phyloP scores from a whole-genome alignment of 345 rosid genomes.

The Bretschneidera sinensis region DNA sequence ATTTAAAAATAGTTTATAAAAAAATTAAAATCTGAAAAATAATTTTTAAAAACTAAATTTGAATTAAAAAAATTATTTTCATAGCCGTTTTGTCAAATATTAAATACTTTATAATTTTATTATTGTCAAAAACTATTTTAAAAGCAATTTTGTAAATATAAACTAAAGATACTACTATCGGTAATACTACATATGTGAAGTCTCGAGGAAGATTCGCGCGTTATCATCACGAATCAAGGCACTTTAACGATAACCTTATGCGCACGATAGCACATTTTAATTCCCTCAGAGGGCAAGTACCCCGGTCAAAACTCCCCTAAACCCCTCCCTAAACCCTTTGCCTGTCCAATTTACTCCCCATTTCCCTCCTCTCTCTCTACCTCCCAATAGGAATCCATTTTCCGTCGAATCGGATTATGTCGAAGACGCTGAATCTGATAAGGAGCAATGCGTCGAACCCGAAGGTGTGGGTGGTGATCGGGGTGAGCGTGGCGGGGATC shows the following conservation, averaged over 20 bases:
- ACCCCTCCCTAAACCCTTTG: constrained; percentile 39
- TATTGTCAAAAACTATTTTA: too few species aligned
- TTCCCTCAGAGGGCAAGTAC: constrained; percentile 7
- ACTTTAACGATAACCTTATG: neutral
- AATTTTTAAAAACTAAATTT: too few species aligned
- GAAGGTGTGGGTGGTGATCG: constrained; percentile 72
- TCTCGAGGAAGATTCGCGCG: neutral
- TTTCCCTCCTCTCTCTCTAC: constrained; percentile 2
- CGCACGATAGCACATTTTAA: neutral
- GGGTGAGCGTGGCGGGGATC: constrained; percentile 73
- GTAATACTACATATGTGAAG: too few species aligned
- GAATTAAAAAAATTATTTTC: too few species aligned
- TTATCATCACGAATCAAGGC: neutral
- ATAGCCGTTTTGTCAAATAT: too few species aligned
- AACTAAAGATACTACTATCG: too few species aligned
- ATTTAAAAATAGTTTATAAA: too few species aligned
- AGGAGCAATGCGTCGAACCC: constrained; percentile 52
- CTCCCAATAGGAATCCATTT: neutral
- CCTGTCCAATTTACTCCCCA: neutral
- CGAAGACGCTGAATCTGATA: constrained; percentile 40
- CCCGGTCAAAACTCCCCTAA: constrained; percentile 8
- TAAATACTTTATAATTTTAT: too few species aligned
- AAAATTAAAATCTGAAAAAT: too few species aligned
- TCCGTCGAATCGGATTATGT: constrained; percentile 29
- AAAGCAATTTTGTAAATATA: too few species aligned